These are phyloP conservation scores for Sphagnum fallax DNA, from an alignment of 228 moss, liverwort and hornwort species.

Conservation along the genomic window DNA sequence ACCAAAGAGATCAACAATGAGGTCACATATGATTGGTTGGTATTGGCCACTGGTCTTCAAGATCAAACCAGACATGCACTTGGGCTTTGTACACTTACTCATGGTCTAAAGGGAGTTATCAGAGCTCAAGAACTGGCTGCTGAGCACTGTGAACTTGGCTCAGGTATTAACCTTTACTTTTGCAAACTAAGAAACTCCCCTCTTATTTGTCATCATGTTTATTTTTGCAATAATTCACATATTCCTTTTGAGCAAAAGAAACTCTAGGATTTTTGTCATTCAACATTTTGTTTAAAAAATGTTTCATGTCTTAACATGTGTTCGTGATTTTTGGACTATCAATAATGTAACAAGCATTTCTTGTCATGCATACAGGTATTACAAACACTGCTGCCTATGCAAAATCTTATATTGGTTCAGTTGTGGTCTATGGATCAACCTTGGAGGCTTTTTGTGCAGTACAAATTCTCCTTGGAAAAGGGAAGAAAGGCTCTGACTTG, in stretches of 20 bases:
- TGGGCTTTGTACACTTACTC: background rate
- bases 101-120: slow-evolving; percentile 16
- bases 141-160: slow-evolving; percentile 14
- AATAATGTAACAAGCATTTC: too few relatives aligned
- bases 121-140: slow-evolving; percentile 29
- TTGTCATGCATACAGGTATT: background rate
- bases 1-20: slow-evolving; percentile 7
- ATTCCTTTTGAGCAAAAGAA: too few relatives aligned
- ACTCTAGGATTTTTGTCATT: too few relatives aligned
- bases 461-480: slow-evolving; percentile 36
- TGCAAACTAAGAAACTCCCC: too few relatives aligned
- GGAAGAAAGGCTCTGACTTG: slow-evolving; percentile 27
- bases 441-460: slow-evolving; percentile 34
- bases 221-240: too few relatives aligned
- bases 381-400: background rate
- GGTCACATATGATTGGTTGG: slow-evolving; percentile 36
- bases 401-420: slow-evolving; percentile 2
- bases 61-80: slow-evolving; percentile 39
- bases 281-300: too few relatives aligned
- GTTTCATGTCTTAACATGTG: too few relatives aligned
- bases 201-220: too few relatives aligned
- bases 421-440: slow-evolving; percentile 42
- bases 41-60: slow-evolving; percentile 40
- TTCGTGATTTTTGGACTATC: too few relatives aligned
- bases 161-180: background rate